Evolutionary conservation across 2,329 filamentous ascomycete species (phyloP), one percentile per base, ranked within the genome.

Genomic region (Scytalidium lignicola): DNA sequence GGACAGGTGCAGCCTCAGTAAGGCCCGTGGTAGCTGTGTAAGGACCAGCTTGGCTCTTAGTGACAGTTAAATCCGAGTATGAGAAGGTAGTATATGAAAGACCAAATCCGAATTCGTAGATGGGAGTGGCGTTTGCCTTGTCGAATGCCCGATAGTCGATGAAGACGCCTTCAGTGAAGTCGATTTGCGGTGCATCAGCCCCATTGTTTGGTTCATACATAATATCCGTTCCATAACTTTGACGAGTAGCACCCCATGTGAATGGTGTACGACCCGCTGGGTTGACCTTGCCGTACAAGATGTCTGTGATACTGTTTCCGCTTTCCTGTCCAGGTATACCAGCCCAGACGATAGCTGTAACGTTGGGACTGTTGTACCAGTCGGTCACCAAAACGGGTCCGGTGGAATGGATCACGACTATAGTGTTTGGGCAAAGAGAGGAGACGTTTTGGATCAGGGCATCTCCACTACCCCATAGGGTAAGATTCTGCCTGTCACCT

Each of bases 401-500:
- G 3, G 85, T 80, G 1, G 87, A 90, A 72, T 97, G 92, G 51
- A 97, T 85, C 50, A 96, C 82, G 15, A 97, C 88, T 51, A 97
- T 86, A 12, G 90, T 96, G 76, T 96, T 96, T 71, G 85, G 83
- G 74, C 86, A 91, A 53, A 82, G 65, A 7, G 82, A 75, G 1
- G 89, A 83, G 10, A 96, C 88, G 43, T 86, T 90, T 68, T 86
- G 79, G 69, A 97, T 87, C 48, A 97, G 71, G 1, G 78, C 75
- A 47, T 97, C 90, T 39, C 89, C 91, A 51, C 83, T 78, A 52
- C 85, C 76, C 92, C 92, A 97, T 0, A 96, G 74, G 0, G 90
- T 96, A 32, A 99, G 75, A 70, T 99, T 96, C 62, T 91, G 90
- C 47, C 93, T 85, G 67, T 97, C 92, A 50, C 93, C 93, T 51